Conservation (phyloP, 257 asterid species). For the Mitragyna speciosa region DNA sequence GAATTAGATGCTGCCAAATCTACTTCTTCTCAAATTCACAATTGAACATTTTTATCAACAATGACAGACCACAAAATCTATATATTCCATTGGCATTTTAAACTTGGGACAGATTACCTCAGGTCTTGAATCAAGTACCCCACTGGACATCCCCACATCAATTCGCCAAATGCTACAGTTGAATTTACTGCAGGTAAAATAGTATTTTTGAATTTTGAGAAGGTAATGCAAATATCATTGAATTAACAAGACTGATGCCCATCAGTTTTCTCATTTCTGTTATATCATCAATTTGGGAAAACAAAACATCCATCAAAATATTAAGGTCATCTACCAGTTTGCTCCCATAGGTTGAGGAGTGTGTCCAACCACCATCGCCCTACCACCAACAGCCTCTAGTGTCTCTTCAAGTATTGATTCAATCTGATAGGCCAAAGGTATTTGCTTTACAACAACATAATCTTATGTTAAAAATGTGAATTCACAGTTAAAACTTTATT, state of each 20-base stretch:
- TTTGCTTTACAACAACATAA: not conserved
- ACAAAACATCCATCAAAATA: not conserved
- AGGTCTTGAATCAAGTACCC: slow-evolving; percentile 91
- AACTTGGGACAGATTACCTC: slow-evolving; percentile 52
- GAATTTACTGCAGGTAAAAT: slow-evolving; percentile 57
- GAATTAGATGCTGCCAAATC: not conserved
- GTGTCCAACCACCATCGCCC: slow-evolving; percentile 98
- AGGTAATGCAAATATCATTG: slow-evolving; percentile 7
- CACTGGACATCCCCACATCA: slow-evolving; percentile 97
- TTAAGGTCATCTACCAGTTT: slow-evolving; percentile 59
- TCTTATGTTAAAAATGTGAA: not conserved
- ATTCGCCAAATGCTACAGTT: slow-evolving; percentile 80
- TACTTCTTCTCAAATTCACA: not conserved
- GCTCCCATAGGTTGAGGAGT: slow-evolving; percentile 91
- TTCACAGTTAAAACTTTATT: not conserved
- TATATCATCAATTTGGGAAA: not conserved
- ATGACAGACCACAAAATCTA: not conserved
- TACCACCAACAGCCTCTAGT: slow-evolving; percentile 73
- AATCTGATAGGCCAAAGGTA: slow-evolving; percentile 42
- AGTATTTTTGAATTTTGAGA: slow-evolving; percentile 14
- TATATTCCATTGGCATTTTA: not conserved
- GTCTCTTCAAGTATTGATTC: slow-evolving; percentile 73
- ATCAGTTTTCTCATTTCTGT: not conserved
- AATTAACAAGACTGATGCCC: not conserved
- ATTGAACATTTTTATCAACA: not conserved